A percentile compares a stretch with the other conserved stretches of the same genome.
These are phyloP conservation scores for Globisporangium okanoganense DNA, from an alignment of 352 stramenopile genomes.

Conservation along the genomic window DNA sequence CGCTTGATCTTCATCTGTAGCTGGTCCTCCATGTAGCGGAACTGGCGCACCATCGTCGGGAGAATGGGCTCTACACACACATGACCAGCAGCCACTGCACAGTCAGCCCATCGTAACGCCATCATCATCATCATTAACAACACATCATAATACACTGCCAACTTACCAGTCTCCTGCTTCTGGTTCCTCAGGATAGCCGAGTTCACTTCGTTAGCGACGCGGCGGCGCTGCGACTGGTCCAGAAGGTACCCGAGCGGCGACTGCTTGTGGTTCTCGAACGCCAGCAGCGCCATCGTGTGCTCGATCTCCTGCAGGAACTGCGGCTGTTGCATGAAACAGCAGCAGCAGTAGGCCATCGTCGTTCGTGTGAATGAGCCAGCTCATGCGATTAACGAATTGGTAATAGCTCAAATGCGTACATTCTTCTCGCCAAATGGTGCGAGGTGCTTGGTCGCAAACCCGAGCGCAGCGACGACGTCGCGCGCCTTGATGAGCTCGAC, in stretches of 20 bases:
- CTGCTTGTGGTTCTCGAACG: slow-evolving; percentile 63
- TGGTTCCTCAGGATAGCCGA: slow-evolving; percentile 64
- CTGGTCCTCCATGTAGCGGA: slow-evolving; percentile 77
- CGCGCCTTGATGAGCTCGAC: slow-evolving; percentile 75
- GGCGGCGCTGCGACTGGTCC: slow-evolving; percentile 55
- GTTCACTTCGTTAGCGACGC: slow-evolving; percentile 73
- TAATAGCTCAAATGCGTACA: slow-evolving; percentile 19
- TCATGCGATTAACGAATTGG: too few species aligned
- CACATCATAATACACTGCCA: not conserved
- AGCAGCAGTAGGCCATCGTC: not conserved
- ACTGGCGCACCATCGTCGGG: slow-evolving; percentile 72
- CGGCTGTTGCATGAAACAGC: slow-evolving; percentile 21
- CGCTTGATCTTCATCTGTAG: slow-evolving; percentile 60
- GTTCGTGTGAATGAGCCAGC: not conserved
- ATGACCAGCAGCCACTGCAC: not conserved
- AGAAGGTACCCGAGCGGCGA: slow-evolving; percentile 57
- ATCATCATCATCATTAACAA: not conserved
- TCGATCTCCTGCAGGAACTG: slow-evolving; percentile 77
- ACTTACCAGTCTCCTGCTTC: slow-evolving; percentile 69
- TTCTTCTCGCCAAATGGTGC: slow-evolving; percentile 73
- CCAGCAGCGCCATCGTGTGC: slow-evolving; percentile 69
- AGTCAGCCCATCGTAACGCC: not conserved
- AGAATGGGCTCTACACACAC: slow-evolving; percentile 59
- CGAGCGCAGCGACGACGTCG: slow-evolving; percentile 57
- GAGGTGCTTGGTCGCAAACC: slow-evolving; percentile 69